Percentiles rank a stretch among this genome's conserved stretches.
Conservation (phyloP, 306 rosid species). For the Pterocarpus santalinus region DNA sequence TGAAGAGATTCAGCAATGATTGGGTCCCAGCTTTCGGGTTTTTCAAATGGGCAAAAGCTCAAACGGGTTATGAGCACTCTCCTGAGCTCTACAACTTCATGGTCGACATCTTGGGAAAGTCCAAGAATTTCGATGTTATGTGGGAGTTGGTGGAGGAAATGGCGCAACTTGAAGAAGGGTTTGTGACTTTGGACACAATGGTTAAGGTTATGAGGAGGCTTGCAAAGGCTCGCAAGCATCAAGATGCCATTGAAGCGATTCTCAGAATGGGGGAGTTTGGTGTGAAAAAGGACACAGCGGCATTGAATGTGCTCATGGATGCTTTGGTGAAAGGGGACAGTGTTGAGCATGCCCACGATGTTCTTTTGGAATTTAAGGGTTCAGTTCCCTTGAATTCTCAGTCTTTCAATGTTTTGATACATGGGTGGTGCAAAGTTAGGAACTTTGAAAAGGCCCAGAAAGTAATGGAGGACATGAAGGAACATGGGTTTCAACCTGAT, state of each 20-base stretch:
- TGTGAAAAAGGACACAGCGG: slow-evolving; percentile 54
- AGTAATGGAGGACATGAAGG: slow-evolving; percentile 77
- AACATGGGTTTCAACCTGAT: slow-evolving; percentile 65
- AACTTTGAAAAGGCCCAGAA: slow-evolving; percentile 65
- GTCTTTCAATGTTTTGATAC: slow-evolving; percentile 77
- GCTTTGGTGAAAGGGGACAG: slow-evolving; percentile 73
- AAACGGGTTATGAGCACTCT: slow-evolving; percentile 71
- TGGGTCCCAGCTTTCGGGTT: slow-evolving; percentile 77
- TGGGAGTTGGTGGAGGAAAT: slow-evolving; percentile 83
- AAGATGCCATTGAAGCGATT: slow-evolving; percentile 73
- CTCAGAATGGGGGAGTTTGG: slow-evolving; percentile 58
- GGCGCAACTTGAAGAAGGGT: slow-evolving; percentile 57
- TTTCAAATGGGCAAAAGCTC: slow-evolving; percentile 83
- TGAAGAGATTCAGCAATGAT: slow-evolving; percentile 69
- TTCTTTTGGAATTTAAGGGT: slow-evolving; percentile 66
- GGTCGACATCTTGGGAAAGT: slow-evolving; percentile 75
- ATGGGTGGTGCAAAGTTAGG: slow-evolving; percentile 80
- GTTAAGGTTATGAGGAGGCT: slow-evolving; percentile 68
- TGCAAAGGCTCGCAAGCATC: slow-evolving; percentile 56
- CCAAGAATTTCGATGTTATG: slow-evolving; percentile 55
- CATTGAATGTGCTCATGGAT: slow-evolving; percentile 70
- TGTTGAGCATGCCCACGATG: slow-evolving; percentile 71
- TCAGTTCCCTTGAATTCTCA: slow-evolving; percentile 49
- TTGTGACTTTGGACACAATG: slow-evolving; percentile 68
- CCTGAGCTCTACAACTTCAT: slow-evolving; percentile 61